Percentiles rank a stretch among this genome's conserved stretches.
Conservation (phyloP, 2,329 filamentous ascomycete species). For the Venturia aucupariae region DNA sequence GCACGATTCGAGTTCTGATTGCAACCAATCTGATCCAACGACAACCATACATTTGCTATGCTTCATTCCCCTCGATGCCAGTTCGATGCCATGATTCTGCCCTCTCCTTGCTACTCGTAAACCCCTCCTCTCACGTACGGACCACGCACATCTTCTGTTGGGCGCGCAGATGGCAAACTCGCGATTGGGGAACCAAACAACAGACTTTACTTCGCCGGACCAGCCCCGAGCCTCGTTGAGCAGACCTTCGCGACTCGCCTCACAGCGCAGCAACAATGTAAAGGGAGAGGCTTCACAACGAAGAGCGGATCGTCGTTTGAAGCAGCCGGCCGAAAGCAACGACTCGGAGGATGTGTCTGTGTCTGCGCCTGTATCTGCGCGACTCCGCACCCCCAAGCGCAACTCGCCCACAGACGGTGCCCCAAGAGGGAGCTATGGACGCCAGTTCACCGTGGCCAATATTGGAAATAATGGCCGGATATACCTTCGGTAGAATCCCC, state of each 20-base stretch:
- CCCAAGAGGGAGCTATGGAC: conserved; percentile 18
- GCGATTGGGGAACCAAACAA: not conserved
- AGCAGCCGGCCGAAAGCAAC: not conserved
- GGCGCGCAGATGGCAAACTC: not conserved
- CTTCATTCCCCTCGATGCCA: too few relatives aligned
- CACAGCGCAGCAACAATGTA: not conserved
- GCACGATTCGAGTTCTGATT: not conserved
- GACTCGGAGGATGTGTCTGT: not conserved
- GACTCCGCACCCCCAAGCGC: not conserved
- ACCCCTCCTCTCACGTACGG: not conserved
- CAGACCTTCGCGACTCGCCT: not conserved
- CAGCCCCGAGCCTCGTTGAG: not conserved
- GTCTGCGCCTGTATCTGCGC: not conserved
- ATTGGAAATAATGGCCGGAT: conserved; percentile 38
- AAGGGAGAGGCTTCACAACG: not conserved
- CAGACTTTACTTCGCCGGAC: not conserved
- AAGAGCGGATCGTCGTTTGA: not conserved
- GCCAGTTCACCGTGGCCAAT: conserved; percentile 39
- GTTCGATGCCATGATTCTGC: not conserved
- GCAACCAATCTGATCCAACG: not conserved
- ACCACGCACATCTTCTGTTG: not conserved
- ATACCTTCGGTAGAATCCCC: conserved; percentile 33
- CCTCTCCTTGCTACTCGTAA: not conserved
- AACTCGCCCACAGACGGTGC: not conserved
- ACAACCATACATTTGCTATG: not conserved